phyloP scores from a whole-genome alignment of 345 rosid species.

The Pistacia integerrima region DNA sequence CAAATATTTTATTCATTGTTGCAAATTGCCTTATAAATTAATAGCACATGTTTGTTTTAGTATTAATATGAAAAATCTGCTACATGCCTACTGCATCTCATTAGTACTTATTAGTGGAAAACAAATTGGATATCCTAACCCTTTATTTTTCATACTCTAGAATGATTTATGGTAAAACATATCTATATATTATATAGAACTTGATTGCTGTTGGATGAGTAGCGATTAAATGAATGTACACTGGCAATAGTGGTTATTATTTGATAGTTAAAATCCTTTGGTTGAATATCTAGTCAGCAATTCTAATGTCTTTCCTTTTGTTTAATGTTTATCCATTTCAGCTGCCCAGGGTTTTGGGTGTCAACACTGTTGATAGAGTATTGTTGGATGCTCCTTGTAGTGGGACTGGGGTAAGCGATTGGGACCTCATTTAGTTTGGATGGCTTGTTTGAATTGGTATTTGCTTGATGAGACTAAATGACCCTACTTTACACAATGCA shows the following conservation, averaged over 20 bases:
- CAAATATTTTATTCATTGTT: neutral
- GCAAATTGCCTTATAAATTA: neutral
- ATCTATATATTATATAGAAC: neutral
- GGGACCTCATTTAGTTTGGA: neutral
- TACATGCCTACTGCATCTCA: neutral
- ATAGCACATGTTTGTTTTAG: neutral
- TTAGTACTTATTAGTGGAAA: neutral
- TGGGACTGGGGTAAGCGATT: slow-evolving; percentile 89
- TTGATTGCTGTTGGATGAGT: neutral
- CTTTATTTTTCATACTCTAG: neutral
- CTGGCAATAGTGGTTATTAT: neutral
- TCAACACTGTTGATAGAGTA: slow-evolving; percentile 78
- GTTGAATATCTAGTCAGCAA: neutral
- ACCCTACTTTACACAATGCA: slow-evolving; percentile 21
- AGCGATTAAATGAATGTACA: neutral
- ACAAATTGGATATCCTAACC: neutral
- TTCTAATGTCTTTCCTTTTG: slow-evolving; percentile 1
- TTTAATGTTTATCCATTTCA: slow-evolving; percentile 31
- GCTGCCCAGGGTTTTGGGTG: slow-evolving; percentile 81
- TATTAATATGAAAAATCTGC: neutral
- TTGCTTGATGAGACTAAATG: slow-evolving; percentile 19
- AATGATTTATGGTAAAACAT: neutral
- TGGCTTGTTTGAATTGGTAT: slow-evolving; percentile 1
- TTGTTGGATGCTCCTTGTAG: slow-evolving; percentile 98
- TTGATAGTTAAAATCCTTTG: neutral